Evolutionary conservation across 768 basidiomycete species (phyloP).

Genomic region (Kwoniella sp.): DNA sequence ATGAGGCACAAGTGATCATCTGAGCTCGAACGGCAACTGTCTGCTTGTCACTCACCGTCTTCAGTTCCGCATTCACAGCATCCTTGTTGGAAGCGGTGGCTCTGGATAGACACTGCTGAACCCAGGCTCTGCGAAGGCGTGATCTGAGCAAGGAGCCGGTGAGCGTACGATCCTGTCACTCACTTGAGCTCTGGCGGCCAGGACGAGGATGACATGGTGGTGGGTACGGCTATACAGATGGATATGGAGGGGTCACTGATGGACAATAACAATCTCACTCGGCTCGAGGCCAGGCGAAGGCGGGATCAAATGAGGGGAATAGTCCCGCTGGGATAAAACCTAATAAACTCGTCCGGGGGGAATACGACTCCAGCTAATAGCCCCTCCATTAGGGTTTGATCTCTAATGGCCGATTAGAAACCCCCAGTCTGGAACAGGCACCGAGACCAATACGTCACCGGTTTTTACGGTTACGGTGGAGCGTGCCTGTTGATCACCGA

Average conservation of each 20-base stretch:
- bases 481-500: conserved; percentile 14
- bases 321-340: background rate
- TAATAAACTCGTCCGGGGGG: background rate
- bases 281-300: background rate
- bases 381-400: too few species aligned
- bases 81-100: conserved; percentile 81
- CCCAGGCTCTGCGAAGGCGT: conserved; percentile 71
- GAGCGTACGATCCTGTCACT: background rate
- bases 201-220: conserved; percentile 18
- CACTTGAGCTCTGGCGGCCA: conserved; percentile 35
- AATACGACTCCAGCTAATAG: too few species aligned
- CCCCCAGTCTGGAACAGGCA: too few species aligned
- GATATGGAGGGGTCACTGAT: background rate
- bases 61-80: conserved; percentile 88
- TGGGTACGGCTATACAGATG: background rate
- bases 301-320: conserved; percentile 1
- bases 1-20: too few species aligned
- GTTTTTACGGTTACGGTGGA: too few species aligned
- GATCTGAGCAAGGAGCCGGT: conserved; percentile 1
- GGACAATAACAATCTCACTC: background rate
- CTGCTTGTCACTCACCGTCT: conserved; percentile 58
- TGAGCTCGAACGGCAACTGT: too few species aligned
- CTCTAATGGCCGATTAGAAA: too few species aligned
- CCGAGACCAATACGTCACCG: too few species aligned
- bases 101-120: conserved; percentile 84